Base-by-base conservation (phyloP, 140 eudicot species). In the Bidens hawaiensis region DNA sequence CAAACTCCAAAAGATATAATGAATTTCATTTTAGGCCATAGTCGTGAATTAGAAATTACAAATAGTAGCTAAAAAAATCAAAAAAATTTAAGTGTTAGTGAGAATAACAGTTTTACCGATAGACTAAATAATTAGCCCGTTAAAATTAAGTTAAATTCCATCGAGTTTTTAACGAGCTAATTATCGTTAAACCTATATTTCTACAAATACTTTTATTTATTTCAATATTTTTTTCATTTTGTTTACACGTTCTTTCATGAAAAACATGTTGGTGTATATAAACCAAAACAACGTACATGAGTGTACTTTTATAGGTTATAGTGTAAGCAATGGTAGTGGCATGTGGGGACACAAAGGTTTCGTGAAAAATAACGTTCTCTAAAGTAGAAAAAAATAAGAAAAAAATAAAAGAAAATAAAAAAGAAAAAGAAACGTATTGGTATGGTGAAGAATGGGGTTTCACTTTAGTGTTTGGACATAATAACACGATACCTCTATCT, bases 401-500 rank as follows among this genome's bases (percentile, higher is more conserved):
- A 46, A 46, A n/a, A 7, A 57, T 4, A 30, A 25, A 6, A 18
- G 2, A 23, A 42, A 55, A 54, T 11, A 1, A 51, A 69, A 69
- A 49, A 69, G 59, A 69, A 58, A 45, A 46, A 58, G 75, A 69
- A 69, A 69, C 75, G 75, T 69, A 58, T 58, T 30, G 67, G 68
- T 41, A 69, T 69, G 49, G 75, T 59, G 40, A 58, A 69, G 67
- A 59, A 69, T 58, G 26, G 67, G 18, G 66, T 28, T 67, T 68
- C 67, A 63, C 41, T 68, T 68, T 18, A 27, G 50, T 68, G 74
- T 58, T 68, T 68, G 66, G 63, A 62, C 49, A 54, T 55, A 47
- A 34, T 67, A 69, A 69, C 67, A 69, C 74, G 74, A 69, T 69
- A 57, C 67, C 74, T 69, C 75, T 43, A 45, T 69, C 74, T 68